These are phyloP conservation scores for Saturnispora sanitii DNA, from an alignment of 805 yeast species.

Conservation along the genomic window DNA sequence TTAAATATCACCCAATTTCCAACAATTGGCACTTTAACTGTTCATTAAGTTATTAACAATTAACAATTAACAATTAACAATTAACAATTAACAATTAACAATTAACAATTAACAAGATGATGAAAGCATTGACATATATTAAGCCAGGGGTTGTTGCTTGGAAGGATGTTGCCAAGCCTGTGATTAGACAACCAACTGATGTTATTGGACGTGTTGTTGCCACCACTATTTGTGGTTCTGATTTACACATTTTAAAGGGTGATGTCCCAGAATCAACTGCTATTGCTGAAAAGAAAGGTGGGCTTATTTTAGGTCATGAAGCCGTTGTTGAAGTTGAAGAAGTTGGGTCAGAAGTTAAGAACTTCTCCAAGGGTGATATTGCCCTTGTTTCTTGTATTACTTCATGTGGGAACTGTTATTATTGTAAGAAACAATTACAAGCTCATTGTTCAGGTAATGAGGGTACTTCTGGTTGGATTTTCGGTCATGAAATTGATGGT, in stretches of 20 bases:
- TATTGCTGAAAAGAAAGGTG: constrained; percentile 17
- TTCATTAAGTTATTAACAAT: no score
- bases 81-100: background rate
- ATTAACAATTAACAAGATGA: constrained; percentile 17
- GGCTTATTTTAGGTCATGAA: constrained; percentile 49
- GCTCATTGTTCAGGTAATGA: constrained; percentile 43
- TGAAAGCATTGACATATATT: constrained; percentile 40
- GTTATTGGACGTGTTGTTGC: constrained; percentile 46
- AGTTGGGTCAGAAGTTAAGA: constrained; percentile 39
- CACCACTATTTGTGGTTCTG: constrained; percentile 59
- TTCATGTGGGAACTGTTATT: constrained; percentile 49
- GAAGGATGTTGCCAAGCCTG: constrained; percentile 34
- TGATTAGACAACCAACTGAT: constrained; percentile 37
- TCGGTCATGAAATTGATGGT: constrained; percentile 54
- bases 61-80: no score
- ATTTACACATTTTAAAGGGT: constrained; percentile 53
- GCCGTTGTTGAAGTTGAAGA: constrained; percentile 45
- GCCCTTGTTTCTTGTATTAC: constrained; percentile 61
- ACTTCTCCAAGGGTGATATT: constrained; percentile 45
- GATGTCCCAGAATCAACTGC: constrained; percentile 45
- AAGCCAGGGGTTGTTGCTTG: constrained; percentile 34
- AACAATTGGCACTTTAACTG: no score
- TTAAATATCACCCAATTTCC: no score
- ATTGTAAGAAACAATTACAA: constrained; percentile 45
- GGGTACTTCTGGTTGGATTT: constrained; percentile 34